Conservation (phyloP, 2,329 filamentous ascomycete genomes). For the Hansfordia pulvinata region DNA sequence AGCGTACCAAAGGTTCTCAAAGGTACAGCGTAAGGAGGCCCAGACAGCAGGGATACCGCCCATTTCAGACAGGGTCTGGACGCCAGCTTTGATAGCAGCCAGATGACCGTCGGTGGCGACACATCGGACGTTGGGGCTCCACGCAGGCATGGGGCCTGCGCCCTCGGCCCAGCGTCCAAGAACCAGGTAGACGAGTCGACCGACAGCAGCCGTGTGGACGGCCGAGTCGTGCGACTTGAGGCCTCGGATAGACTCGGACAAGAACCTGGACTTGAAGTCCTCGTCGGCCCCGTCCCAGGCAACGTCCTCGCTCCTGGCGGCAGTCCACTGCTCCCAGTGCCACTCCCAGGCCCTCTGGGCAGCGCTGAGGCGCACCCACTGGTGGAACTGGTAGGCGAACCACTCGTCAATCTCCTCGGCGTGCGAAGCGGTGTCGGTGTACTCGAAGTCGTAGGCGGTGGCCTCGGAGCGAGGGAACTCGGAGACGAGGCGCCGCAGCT, state of each 20-base stretch:
- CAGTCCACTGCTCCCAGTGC: conserved; percentile 49
- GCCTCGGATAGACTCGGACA: conserved; percentile 43
- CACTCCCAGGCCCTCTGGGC: conserved; percentile 66
- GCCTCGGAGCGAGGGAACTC: conserved; percentile 60
- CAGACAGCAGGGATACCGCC: conserved; percentile 37
- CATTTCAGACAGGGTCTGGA: conserved; percentile 34
- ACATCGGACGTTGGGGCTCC: conserved; percentile 22
- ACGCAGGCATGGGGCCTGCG: no score
- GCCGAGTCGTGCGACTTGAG: conserved; percentile 33
- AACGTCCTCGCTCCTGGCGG: conserved; percentile 25
- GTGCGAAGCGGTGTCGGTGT: conserved; percentile 59
- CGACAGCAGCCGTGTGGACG: conserved; percentile 37
- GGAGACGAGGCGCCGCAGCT: conserved; percentile 59
- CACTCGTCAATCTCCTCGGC: conserved; percentile 92
- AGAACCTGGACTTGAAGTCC: conserved; percentile 41
- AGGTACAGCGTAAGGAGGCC: conserved; percentile 31
- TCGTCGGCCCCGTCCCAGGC: conserved; percentile 56
- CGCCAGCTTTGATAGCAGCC: conserved; percentile 42
- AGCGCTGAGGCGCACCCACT: conserved; percentile 65
- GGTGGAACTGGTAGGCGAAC: conserved; percentile 85
- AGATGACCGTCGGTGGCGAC: conserved; percentile 42
- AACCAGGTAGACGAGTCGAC: conserved; percentile 45
- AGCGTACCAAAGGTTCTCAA: conserved; percentile 39
- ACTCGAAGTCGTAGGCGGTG: conserved; percentile 73
- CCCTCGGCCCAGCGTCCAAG: conserved; percentile 60